Conservation (phyloP, 495 filamentous ascomycete genomes). For the Penicillium macrosclerotiorum region DNA sequence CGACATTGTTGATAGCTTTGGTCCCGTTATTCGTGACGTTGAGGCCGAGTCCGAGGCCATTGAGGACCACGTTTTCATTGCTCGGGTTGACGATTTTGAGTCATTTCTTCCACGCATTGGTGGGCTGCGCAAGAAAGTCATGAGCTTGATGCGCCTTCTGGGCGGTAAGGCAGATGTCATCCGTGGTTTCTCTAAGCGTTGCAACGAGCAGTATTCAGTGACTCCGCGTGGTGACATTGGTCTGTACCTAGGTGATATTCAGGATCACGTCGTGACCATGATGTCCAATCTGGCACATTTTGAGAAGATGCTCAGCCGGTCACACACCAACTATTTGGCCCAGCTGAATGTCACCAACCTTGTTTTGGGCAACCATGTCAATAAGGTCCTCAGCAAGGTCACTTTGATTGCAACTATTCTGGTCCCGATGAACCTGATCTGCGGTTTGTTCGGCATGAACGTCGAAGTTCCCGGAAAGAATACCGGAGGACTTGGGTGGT, state of each 20-base stretch:
- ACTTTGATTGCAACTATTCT: conserved; percentile 94
- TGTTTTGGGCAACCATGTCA: conserved; percentile 73
- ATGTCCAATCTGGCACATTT: conserved; percentile 93
- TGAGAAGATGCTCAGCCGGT: conserved; percentile 93
- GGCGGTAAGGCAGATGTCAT: conserved; percentile 98
- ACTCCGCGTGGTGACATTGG: conserved; percentile 95
- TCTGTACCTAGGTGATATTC: conserved; percentile 92
- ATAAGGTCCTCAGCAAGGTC: conserved; percentile 86
- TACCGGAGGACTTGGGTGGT: conserved; percentile 59
- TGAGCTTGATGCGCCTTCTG: conserved; percentile 86
- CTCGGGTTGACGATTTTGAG: conserved; percentile 82
- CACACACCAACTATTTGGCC: conserved; percentile 94
- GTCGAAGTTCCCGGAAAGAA: conserved; percentile 73
- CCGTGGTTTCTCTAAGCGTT: conserved; percentile 94
- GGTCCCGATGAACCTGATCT: conserved; percentile 94
- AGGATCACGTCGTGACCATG: conserved; percentile 99
- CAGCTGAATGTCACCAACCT: conserved; percentile 91
- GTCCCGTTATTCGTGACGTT: conserved; percentile 79
- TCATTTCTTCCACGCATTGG: conserved; percentile 85
- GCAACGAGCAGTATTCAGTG: conserved; percentile 93
- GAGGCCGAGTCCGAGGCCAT: conserved; percentile 88
- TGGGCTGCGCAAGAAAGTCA: conserved; percentile 87
- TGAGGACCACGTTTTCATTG: conserved; percentile 91
- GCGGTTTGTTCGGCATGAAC: conserved; percentile 98
- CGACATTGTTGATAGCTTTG: conserved; percentile 95